Percentiles rank a stretch among this genome's conserved stretches.
Evolutionary conservation across 768 basidiomycete species (phyloP).

Genomic region (Cyathus striatus): DNA sequence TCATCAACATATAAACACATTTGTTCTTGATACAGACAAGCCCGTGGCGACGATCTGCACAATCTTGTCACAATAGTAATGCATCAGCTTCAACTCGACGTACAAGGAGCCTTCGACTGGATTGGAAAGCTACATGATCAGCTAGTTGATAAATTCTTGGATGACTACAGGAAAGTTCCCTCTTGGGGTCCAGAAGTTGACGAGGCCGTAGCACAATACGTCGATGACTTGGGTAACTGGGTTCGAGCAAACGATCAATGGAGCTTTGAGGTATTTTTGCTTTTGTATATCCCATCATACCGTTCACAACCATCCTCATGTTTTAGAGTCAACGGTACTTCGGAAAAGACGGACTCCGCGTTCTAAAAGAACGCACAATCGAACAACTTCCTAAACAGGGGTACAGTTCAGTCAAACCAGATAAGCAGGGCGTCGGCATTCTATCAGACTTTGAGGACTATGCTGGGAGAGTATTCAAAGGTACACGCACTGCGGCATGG

Average conservation of each 20-base stretch:
- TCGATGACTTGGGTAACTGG: conserved; percentile 17
- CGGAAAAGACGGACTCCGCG: background rate
- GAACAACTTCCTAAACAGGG: background rate
- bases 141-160: conserved; percentile 28
- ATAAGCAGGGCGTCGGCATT: too few species aligned
- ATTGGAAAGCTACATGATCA: conserved; percentile 28
- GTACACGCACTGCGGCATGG: too few species aligned
- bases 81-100: conserved; percentile 30
- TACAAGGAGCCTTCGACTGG: conserved; percentile 34
- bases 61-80: conserved; percentile 49
- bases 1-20: too few species aligned
- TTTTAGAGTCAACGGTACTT: background rate
- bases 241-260: background rate
- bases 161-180: conserved; percentile 27
- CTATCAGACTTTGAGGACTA: too few species aligned
- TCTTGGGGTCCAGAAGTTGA: conserved; percentile 37
- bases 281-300: too few species aligned
- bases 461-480: too few species aligned
- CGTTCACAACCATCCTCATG: too few species aligned
- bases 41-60: conserved; percentile 27
- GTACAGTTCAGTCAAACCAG: too few species aligned
- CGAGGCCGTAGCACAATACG: conserved; percentile 31
- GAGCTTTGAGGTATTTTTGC: too few species aligned
- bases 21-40: too few species aligned
- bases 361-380: background rate